Conservation (phyloP, 352 stramenopile species). For the Globisporangium apiculatum region DNA sequence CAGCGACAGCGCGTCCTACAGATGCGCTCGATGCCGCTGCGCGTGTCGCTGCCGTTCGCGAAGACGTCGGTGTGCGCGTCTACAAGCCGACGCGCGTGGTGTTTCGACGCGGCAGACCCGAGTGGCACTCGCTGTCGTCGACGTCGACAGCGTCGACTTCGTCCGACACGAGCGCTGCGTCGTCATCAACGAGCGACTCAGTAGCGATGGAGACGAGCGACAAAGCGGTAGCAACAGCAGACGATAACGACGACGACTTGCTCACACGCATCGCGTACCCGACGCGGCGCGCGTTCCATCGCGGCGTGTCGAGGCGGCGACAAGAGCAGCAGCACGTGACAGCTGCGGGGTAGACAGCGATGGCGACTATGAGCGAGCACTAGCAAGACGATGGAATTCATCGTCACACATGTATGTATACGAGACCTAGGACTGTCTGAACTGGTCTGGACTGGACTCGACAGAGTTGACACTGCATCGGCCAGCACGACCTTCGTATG, state of each 20-base stretch:
- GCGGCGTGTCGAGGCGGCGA: conserved; percentile 8
- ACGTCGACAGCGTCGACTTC: conserved; percentile 11
- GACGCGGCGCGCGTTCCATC: conserved; percentile 23
- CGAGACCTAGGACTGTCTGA: no score
- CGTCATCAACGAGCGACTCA: not conserved
- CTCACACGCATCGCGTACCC: conserved; percentile 19
- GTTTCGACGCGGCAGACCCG: conserved; percentile 25
- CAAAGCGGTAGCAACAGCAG: conserved; percentile 3
- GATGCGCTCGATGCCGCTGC: not conserved
- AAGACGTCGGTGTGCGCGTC: not conserved
- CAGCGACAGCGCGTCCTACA: no score
- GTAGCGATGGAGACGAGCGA: not conserved
- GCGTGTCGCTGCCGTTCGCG: not conserved
- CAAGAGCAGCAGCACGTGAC: conserved; percentile 2
- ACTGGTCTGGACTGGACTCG: no score
- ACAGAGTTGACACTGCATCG: no score
- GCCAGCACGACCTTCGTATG: no score
- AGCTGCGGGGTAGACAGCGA: not conserved
- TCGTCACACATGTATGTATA: no score
- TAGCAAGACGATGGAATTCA: no score
- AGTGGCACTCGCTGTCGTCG: conserved; percentile 12
- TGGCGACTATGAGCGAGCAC: not conserved
- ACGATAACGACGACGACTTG: conserved; percentile 14
- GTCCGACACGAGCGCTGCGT: not conserved
- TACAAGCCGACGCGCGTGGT: conserved; percentile 24